Percentiles rank a stretch among this genome's conserved stretches.
phyloP scores from a whole-genome alignment of 108 stramenopile genomes.

The Cyclotella choctawhatcheeana region DNA sequence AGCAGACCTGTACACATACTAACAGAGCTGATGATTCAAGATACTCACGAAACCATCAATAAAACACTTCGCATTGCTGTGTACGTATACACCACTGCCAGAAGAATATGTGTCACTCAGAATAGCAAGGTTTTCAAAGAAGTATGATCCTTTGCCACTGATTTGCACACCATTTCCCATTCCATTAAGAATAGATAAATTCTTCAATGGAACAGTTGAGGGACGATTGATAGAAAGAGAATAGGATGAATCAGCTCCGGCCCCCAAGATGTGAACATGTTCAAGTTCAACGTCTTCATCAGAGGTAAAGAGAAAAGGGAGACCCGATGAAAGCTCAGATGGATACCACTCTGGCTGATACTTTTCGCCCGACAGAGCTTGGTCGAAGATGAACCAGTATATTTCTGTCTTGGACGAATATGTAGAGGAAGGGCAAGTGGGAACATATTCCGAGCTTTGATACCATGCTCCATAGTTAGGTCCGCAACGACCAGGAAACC shows the following conservation, averaged over 20 bases:
- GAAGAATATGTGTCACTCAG: background rate
- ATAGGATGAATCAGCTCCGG: constrained; percentile 5
- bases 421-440: background rate
- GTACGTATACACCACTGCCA: background rate
- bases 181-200: constrained; percentile 9
- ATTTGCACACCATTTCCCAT: constrained; percentile 14
- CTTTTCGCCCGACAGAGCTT: background rate
- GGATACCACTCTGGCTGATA: constrained; percentile 20
- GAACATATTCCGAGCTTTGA: background rate
- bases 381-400: constrained; percentile 23
- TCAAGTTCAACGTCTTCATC: constrained; percentile 13
- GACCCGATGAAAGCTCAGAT: background rate
- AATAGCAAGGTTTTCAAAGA: constrained; percentile 13
- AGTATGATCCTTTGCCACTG: constrained; percentile 12
- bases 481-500: constrained; percentile 22
- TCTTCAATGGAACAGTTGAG: background rate
- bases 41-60: constrained; percentile 8
- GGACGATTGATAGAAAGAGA: background rate
- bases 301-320: constrained; percentile 1
- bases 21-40: too few relatives aligned
- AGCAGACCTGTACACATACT: too few relatives aligned
- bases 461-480: background rate
- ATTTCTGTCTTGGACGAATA: constrained; percentile 5
- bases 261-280: constrained; percentile 11
- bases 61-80: background rate